These are phyloP conservation scores for Diophrys appendiculata DNA, from an alignment of 73 alveolate species.

Conservation along the genomic window DNA sequence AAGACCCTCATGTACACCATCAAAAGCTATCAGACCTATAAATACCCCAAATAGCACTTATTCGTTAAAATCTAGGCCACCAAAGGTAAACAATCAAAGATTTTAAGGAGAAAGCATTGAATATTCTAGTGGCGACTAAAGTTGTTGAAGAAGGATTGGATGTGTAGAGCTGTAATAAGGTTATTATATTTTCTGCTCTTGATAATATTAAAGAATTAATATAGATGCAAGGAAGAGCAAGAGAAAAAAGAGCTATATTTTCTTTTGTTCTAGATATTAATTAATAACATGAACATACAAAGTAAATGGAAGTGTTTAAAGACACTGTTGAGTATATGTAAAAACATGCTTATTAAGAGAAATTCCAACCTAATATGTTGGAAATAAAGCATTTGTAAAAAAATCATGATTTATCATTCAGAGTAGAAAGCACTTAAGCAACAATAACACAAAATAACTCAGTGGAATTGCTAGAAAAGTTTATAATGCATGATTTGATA, in stretches of 20 bases:
- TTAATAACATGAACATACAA: too few relatives aligned
- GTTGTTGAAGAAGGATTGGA: conserved; percentile 79
- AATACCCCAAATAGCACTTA: too few relatives aligned
- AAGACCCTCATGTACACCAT: too few relatives aligned
- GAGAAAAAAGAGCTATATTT: not conserved
- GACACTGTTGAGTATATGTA: not conserved
- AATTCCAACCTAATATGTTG: too few relatives aligned
- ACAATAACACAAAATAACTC: not conserved
- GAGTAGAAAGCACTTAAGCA: not conserved
- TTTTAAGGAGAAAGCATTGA: conserved; percentile 36
- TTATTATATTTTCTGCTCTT: conserved; percentile 61
- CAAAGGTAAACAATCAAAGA: conserved; percentile 41
- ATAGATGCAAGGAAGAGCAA: conserved; percentile 77
- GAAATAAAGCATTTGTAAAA: too few relatives aligned
- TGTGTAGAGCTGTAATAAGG: conserved; percentile 64
- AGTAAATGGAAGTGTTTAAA: not conserved
- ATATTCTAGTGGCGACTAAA: conserved; percentile 72
- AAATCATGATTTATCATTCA: not conserved
- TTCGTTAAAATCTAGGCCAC: too few relatives aligned
- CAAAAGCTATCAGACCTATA: too few relatives aligned
- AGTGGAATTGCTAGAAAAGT: conserved; percentile 2
- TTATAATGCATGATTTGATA: not conserved
- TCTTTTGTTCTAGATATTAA: not conserved
- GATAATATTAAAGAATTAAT: conserved; percentile 57
- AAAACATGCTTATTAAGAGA: too few relatives aligned